phyloP scores from a whole-genome alignment of 163 green algal species.

The Scenedesmus sp. region DNA sequence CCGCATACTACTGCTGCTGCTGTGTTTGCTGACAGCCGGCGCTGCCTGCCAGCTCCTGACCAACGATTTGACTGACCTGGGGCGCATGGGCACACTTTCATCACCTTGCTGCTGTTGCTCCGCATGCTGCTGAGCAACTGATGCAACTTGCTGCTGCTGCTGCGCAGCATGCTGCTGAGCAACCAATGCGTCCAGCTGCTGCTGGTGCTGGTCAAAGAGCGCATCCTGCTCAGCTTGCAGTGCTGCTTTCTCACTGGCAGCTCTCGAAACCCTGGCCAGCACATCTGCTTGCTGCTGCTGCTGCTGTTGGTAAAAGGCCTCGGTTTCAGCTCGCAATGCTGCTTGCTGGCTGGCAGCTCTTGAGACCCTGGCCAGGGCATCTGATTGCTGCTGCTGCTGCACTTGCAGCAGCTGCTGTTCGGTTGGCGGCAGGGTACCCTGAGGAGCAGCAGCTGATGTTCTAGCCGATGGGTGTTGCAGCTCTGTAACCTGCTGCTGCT shows the following conservation, averaged over 20 bases:
- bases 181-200: neutral
- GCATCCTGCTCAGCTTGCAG: neutral
- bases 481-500: neutral
- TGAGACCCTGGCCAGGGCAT: neutral
- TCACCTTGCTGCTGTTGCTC: neutral
- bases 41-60: neutral
- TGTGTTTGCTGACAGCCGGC: neutral
- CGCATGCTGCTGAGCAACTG: neutral
- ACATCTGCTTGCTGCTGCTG: slow-evolving; percentile 12
- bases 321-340: neutral
- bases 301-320: neutral
- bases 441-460: too few relatives aligned
- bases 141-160: neutral
- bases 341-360: neutral
- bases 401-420: neutral
- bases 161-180: neutral
- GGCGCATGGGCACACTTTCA: neutral
- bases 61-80: neutral
- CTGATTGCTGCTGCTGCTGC: neutral
- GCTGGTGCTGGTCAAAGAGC: neutral
- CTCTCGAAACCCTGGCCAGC: neutral
- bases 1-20: neutral
- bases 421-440: too few relatives aligned
- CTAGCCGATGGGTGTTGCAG: too few relatives aligned
- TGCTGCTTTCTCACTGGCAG: neutral